Evolutionary conservation across 345 rosid genomes (phyloP).

Genomic region (Excoecaria agallocha): DNA sequence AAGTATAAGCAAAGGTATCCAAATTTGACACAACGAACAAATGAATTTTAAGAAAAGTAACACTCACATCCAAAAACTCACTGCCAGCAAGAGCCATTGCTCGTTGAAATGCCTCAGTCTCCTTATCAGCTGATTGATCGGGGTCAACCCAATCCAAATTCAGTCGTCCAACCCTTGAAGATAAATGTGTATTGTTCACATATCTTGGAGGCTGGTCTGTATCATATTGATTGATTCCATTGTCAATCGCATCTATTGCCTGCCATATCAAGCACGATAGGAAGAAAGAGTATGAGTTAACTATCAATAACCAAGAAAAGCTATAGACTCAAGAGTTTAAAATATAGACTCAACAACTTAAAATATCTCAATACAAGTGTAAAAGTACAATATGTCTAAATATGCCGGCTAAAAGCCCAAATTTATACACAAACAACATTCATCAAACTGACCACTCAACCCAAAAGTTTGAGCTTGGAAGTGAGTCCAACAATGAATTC

Average conservation of each 20-base stretch:
- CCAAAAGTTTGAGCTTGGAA: not conserved
- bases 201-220: slow-evolving; percentile 81
- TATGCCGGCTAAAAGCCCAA: not conserved
- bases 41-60: slow-evolving; percentile 2
- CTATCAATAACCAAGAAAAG: not conserved
- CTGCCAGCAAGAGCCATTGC: slow-evolving; percentile 81
- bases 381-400: not conserved
- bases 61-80: slow-evolving; percentile 77
- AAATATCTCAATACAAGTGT: too few species aligned
- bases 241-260: slow-evolving; percentile 90
- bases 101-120: slow-evolving; percentile 73
- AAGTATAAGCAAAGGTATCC: not conserved
- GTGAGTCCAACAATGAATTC: not conserved
- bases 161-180: slow-evolving; percentile 80
- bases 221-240: slow-evolving; percentile 77
- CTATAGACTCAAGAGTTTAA: not conserved
- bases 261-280: slow-evolving; percentile 13
- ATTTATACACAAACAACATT: not conserved
- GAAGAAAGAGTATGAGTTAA: not conserved
- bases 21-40: not conserved
- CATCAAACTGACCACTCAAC: not conserved
- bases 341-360: not conserved
- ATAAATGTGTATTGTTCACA: slow-evolving; percentile 79
- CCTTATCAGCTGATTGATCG: slow-evolving; percentile 83
- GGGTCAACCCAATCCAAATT: slow-evolving; percentile 92